A percentile compares a stretch with the other conserved stretches of the same genome.
Conservation (phyloP, 1,284 basidiomycete genomes). For the Tremellales sp. region DNA sequence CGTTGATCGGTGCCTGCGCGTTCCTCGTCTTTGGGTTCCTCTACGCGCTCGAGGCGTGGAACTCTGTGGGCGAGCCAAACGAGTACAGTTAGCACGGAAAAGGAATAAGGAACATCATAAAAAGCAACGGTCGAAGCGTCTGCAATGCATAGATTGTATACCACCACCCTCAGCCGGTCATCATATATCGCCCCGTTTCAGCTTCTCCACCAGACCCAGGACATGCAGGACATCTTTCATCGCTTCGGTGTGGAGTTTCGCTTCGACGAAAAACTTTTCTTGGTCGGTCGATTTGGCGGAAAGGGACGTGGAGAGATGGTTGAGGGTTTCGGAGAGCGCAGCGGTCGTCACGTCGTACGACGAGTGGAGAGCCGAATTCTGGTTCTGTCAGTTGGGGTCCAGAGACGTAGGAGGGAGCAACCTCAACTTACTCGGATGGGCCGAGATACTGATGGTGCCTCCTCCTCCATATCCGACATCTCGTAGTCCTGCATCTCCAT, state of each 20-base stretch:
- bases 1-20: slow-evolving; percentile 71
- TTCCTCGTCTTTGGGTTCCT: slow-evolving; percentile 79
- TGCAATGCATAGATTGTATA: too few relatives aligned
- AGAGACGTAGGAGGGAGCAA: too few relatives aligned
- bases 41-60: slow-evolving; percentile 66
- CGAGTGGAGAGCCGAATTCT: too few relatives aligned
- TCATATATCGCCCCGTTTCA: not conserved
- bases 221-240: slow-evolving; percentile 36
- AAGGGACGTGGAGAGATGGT: slow-evolving; percentile 24
- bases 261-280: slow-evolving; percentile 33
- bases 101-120: too few relatives aligned
- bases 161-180: not conserved
- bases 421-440: too few relatives aligned
- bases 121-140: too few relatives aligned
- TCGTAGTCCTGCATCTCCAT: not conserved
- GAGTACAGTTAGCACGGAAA: not conserved
- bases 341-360: too few relatives aligned
- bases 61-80: not conserved
- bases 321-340: slow-evolving; percentile 14
- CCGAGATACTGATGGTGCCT: too few relatives aligned
- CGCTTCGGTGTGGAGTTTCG: slow-evolving; percentile 40
- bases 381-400: too few relatives aligned
- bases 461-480: slow-evolving; percentile 4
- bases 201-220: slow-evolving; percentile 16
- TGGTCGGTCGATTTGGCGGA: slow-evolving; percentile 15